Conservation (phyloP, 768 basidiomycete species). For the Termitomyces sp. region DNA sequence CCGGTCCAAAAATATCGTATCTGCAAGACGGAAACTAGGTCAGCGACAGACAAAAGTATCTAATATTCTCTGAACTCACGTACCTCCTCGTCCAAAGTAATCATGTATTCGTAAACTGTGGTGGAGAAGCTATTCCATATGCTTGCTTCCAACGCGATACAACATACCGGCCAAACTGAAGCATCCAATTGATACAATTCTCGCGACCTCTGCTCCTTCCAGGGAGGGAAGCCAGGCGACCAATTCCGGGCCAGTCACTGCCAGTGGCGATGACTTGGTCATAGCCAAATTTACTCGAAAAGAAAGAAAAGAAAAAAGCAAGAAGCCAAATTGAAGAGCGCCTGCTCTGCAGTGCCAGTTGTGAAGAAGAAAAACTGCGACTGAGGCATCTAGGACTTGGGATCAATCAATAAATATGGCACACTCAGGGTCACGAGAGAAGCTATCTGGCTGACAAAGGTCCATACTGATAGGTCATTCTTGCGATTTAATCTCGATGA, state of each 20-base stretch:
- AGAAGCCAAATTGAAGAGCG: background rate
- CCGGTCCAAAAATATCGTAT: conserved; percentile 38
- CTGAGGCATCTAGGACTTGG: background rate
- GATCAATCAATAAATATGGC: too few relatives aligned
- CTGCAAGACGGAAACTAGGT: conserved; percentile 16
- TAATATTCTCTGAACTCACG: background rate
- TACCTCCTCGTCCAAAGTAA: conserved; percentile 38
- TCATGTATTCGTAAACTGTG: conserved; percentile 27
- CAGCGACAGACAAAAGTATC: background rate
- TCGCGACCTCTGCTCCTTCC: conserved; percentile 15
- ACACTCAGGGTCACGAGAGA: too few relatives aligned
- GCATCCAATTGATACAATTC: conserved; percentile 13
- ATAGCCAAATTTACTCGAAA: background rate
- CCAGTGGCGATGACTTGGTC: background rate
- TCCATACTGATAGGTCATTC: too few relatives aligned
- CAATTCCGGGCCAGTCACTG: too few relatives aligned
- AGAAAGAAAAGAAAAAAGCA: background rate
- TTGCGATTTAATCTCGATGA: too few relatives aligned
- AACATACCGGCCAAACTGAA: conserved; percentile 15
- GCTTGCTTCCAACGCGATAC: background rate
- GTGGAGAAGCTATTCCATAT: background rate
- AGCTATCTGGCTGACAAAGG: too few relatives aligned
- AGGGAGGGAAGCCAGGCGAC: conserved; percentile 3
- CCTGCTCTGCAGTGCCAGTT: conserved; percentile 7
- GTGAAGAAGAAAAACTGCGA: background rate